Base-by-base conservation (phyloP, 2,329 filamentous ascomycete species). In the Metarhizium guizhouense region DNA sequence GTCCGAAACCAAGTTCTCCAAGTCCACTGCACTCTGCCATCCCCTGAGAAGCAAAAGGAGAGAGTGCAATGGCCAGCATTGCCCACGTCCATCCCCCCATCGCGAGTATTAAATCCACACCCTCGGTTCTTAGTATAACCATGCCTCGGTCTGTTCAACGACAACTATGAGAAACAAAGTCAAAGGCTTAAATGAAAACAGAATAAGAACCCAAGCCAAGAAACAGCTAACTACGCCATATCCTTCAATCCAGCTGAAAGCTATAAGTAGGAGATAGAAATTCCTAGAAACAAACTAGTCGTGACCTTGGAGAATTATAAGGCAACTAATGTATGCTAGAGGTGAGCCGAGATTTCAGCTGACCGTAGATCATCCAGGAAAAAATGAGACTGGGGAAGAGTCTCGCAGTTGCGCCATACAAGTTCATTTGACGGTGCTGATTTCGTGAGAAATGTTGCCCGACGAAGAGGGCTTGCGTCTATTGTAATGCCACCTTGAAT, bases 61-160 rank as follows among this genome's bases (percentile, higher is more conserved):
- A 54, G 55, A 55, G 55, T 55, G 47, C 55, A 57, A 57, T 50
- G 53, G 45, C 55, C 55, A 52, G 57, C 53, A 54, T 55, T 55
- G 57, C 52, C 38, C 47, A 52, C 42, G 43, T 49, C 38, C 43
- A 29, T 48, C 34, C 34, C 43, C 38, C 38, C 42, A 32, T 13
- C 18, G 14, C 36, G 25, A 38, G 25, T n/a, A 42, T 34, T 32
- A 18, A 30, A 49, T 50, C 38, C 48, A 18, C n/a, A 11, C 25
- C 38, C 3, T 32, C 16, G 11, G 30, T 20, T 8, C 38, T 20
- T n/a, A 14, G 4, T 16, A 14, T 16, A 30, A 30, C 4, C 45
- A 48, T 48, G 20, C 7, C 45, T 29, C n/a, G 18, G 50, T 50
- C 47, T 47, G 36, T 18, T 36, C 36, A 7, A 34, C 47, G 47